Conservation (phyloP, 108 stramenopile species). For the Conticribra guillardii region DNA sequence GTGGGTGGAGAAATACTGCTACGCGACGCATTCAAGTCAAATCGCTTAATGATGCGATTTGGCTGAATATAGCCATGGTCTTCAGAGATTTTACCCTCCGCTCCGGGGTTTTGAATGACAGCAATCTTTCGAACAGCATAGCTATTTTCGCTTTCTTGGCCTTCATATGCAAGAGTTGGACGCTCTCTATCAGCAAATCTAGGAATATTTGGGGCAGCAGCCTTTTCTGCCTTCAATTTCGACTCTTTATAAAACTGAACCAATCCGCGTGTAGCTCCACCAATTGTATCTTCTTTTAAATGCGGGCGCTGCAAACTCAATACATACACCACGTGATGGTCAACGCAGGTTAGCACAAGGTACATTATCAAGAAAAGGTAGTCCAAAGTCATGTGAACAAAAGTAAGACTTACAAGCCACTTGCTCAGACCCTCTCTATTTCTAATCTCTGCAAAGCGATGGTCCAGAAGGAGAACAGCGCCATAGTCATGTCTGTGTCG, state of each 20-base stretch:
- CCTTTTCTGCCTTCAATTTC: slow-evolving; percentile 55
- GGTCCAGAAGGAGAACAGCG: slow-evolving; percentile 93
- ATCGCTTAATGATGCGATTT: slow-evolving; percentile 45
- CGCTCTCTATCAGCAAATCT: slow-evolving; percentile 9
- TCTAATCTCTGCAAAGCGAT: slow-evolving; percentile 82
- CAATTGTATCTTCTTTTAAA: slow-evolving; percentile 76
- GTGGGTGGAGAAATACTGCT: neutral
- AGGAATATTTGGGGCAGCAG: slow-evolving; percentile 11
- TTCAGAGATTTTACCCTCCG: neutral
- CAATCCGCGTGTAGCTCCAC: slow-evolving; percentile 54
- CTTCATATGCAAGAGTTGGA: neutral
- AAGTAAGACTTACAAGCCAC: slow-evolving; percentile 60
- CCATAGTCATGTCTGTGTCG: slow-evolving; percentile 98
- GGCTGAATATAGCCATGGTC: slow-evolving; percentile 54
- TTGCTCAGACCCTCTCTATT: slow-evolving; percentile 81
- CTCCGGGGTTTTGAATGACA: slow-evolving; percentile 44
- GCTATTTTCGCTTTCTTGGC: slow-evolving; percentile 11
- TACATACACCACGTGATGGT: no score
- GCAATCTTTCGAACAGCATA: slow-evolving; percentile 67
- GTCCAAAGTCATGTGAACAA: neutral
- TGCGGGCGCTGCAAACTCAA: slow-evolving; percentile 56
- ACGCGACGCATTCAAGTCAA: slow-evolving; percentile 40
- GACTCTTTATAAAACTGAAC: slow-evolving; percentile 72
- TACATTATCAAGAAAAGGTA: neutral
- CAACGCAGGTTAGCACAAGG: no score